Evolutionary conservation across 192 early-diverging fungal genomes (phyloP).

Genomic region (Polychytrium aggregatum): DNA sequence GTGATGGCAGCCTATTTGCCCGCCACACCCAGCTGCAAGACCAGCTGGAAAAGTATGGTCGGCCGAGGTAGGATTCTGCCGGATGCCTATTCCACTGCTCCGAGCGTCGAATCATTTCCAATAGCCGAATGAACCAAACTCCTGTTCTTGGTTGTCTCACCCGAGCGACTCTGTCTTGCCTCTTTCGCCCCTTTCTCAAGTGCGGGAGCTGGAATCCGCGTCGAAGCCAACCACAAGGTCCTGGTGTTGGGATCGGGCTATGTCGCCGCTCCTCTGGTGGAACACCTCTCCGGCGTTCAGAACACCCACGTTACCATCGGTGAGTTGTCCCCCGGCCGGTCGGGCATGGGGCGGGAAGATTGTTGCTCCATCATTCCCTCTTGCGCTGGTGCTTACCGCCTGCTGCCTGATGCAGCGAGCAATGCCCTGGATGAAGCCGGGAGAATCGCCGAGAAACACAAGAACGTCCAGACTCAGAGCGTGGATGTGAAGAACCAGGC

Average conservation of each 20-base stretch:
- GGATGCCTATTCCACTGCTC: too few relatives aligned
- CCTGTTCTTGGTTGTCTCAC: too few relatives aligned
- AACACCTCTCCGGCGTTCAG: constrained; percentile 58
- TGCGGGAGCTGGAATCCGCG: neutral
- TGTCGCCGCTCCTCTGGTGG: constrained; percentile 83
- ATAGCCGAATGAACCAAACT: too few relatives aligned
- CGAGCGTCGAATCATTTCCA: too few relatives aligned
- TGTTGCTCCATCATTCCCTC: neutral
- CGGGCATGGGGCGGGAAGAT: neutral
- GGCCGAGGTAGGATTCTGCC: too few relatives aligned
- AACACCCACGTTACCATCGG: constrained; percentile 60
- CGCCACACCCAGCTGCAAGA: constrained; percentile 40
- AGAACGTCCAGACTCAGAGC: constrained; percentile 51
- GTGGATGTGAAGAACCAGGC: constrained; percentile 72
- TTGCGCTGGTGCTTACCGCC: too few relatives aligned
- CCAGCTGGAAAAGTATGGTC: constrained; percentile 24
- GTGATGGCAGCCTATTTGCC: too few relatives aligned
- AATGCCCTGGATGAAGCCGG: constrained; percentile 63
- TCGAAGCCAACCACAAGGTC: constrained; percentile 37
- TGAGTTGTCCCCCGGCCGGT: constrained; percentile 5
- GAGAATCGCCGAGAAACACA: constrained; percentile 44
- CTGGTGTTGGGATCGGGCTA: constrained; percentile 81
- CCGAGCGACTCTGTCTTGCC: too few relatives aligned
- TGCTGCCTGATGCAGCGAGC: constrained; percentile 61
- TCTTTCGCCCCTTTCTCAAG: too few relatives aligned